These are phyloP conservation scores for Starmerella cellae DNA, from an alignment of 805 yeast species.

Conservation along the genomic window DNA sequence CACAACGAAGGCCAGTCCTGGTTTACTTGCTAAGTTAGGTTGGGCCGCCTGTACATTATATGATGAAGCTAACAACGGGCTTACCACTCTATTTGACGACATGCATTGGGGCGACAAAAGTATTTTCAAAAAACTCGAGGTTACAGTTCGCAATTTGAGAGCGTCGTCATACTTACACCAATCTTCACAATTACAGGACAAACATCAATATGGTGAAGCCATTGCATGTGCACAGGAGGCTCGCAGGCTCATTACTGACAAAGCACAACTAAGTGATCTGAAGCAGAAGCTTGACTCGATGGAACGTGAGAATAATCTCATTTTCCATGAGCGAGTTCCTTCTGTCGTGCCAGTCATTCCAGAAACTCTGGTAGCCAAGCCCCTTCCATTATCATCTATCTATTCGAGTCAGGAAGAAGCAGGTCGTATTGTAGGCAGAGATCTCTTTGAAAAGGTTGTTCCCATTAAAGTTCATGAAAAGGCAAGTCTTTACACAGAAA, in stretches of 20 bases:
- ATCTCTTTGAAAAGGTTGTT: slow-evolving; percentile 63
- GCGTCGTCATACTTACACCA: slow-evolving; percentile 47
- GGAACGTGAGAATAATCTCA: slow-evolving; percentile 76
- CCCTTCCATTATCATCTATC: slow-evolving; percentile 35
- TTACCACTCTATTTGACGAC: slow-evolving; percentile 22
- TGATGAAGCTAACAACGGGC: slow-evolving; percentile 37
- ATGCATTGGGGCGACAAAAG: slow-evolving; percentile 33
- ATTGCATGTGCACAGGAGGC: slow-evolving; percentile 52
- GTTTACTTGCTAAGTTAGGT: slow-evolving; percentile 67
- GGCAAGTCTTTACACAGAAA: slow-evolving; percentile 78
- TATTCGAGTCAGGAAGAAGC: slow-evolving; percentile 29
- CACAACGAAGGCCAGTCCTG: slow-evolving; percentile 22
- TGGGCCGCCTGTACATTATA: slow-evolving; percentile 45
- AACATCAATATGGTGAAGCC: slow-evolving; percentile 59
- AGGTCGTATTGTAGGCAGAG: slow-evolving; percentile 34
- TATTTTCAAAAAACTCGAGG: slow-evolving; percentile 42
- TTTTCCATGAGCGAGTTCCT: slow-evolving; percentile 72
- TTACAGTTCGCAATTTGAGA: slow-evolving; percentile 43
- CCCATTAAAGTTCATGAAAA: slow-evolving; percentile 82
- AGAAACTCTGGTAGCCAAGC: slow-evolving; percentile 54
- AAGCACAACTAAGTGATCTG: slow-evolving; percentile 22
- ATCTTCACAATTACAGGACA: slow-evolving; percentile 40
- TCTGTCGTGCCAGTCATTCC: slow-evolving; percentile 51
- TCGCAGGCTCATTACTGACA: slow-evolving; percentile 1
- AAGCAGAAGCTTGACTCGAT: slow-evolving; percentile 25